These are phyloP conservation scores for Trichosanthes cucumerina DNA, from an alignment of 306 rosid genomes.

Conservation along the genomic window DNA sequence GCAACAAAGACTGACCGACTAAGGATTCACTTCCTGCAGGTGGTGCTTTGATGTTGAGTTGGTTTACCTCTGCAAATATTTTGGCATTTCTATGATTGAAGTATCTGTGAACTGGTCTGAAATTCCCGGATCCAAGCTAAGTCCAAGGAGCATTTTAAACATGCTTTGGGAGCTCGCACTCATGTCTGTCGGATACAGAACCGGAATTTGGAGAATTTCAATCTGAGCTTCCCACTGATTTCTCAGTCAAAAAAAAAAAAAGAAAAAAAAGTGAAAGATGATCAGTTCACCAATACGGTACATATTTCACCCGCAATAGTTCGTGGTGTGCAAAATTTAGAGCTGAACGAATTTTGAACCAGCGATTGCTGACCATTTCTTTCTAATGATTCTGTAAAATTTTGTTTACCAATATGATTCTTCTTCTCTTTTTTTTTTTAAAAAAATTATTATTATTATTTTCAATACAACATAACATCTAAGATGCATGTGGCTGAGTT, in stretches of 20 bases:
- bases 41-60: slow-evolving; percentile 98
- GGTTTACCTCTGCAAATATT: slow-evolving; percentile 67
- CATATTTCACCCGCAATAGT: background rate
- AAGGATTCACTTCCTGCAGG: slow-evolving; percentile 32
- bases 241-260: background rate
- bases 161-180: slow-evolving; percentile 98
- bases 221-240: background rate
- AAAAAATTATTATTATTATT: too few species aligned
- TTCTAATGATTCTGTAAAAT: background rate
- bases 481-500: too few species aligned
- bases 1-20: background rate
- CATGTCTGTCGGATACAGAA: slow-evolving; percentile 84
- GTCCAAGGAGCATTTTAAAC: slow-evolving; percentile 76
- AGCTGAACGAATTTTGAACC: background rate
- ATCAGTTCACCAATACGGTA: background rate
- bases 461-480: too few species aligned
- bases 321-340: background rate
- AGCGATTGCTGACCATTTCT: background rate
- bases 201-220: slow-evolving; percentile 69
- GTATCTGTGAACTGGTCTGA: slow-evolving; percentile 93
- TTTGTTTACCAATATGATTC: background rate
- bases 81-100: slow-evolving; percentile 62
- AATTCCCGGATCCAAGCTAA: slow-evolving; percentile 97
- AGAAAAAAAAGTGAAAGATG: background rate
- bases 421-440: background rate